phyloP scores from a whole-genome alignment of 2,329 filamentous ascomycete genomes.

The Geoglossum cookeanum region DNA sequence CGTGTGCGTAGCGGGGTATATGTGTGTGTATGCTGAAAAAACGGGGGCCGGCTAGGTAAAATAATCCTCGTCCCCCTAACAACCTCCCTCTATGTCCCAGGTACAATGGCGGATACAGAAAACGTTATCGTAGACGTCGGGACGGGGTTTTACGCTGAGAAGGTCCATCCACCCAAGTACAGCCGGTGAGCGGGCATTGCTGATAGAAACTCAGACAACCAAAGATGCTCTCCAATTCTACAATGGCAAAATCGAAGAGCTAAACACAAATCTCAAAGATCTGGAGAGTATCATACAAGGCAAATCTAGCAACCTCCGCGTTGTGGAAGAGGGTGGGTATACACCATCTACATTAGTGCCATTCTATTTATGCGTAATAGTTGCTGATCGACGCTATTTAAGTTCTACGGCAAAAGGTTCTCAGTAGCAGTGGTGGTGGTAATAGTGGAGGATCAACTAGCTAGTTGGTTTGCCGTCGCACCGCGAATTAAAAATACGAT shows the following conservation, averaged over 20 bases:
- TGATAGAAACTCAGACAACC: slow-evolving; percentile 23
- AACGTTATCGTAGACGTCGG: slow-evolving; percentile 81
- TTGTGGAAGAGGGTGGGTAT: slow-evolving; percentile 66
- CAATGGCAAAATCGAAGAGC: slow-evolving; percentile 44
- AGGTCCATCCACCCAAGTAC: slow-evolving; percentile 30
- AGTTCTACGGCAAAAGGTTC: slow-evolving; percentile 12
- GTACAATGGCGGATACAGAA: slow-evolving; percentile 52
- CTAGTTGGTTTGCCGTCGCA: neutral
- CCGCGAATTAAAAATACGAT: neutral
- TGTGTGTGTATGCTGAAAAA: too few relatives aligned
- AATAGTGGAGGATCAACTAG: neutral
- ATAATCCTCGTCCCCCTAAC: slow-evolving; percentile 81
- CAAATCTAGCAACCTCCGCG: slow-evolving; percentile 68
- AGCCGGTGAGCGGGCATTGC: too few relatives aligned
- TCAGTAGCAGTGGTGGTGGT: slow-evolving; percentile 4
- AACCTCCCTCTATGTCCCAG: slow-evolving; percentile 84
- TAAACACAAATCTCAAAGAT: slow-evolving; percentile 44
- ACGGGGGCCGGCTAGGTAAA: slow-evolving; percentile 23
- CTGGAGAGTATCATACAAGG: slow-evolving; percentile 47
- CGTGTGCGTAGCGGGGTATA: too few relatives aligned
- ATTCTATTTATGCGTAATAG: neutral
- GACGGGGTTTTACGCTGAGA: slow-evolving; percentile 89
- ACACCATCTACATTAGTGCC: neutral
- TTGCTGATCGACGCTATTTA: neutral
- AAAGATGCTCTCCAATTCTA: slow-evolving; percentile 48